Evolutionary conservation across 2,329 filamentous ascomycete genomes (phyloP).

Genomic region (Akanthomyces lecanii): DNA sequence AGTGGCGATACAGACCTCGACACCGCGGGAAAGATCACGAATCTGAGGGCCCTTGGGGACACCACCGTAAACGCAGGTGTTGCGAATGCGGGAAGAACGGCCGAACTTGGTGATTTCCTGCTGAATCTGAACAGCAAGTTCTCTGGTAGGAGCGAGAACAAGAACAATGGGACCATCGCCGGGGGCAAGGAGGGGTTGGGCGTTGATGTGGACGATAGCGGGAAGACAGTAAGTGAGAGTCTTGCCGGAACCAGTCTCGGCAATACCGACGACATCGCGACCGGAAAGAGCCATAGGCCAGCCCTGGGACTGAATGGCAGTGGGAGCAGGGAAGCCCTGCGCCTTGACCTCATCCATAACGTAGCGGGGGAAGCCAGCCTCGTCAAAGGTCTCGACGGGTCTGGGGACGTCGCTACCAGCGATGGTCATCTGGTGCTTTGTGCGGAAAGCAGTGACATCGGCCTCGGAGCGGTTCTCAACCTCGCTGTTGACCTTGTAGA

Average conservation of each 20-base stretch:
- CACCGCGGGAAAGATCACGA: slow-evolving; percentile 86
- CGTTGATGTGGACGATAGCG: slow-evolving; percentile 98
- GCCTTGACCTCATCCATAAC: slow-evolving; percentile 99
- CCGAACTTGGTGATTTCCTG: slow-evolving; percentile 98
- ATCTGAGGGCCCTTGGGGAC: slow-evolving; percentile 98
- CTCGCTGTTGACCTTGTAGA: slow-evolving; percentile 91
- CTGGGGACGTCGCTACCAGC: slow-evolving; percentile 79
- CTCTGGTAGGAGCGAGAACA: slow-evolving; percentile 92
- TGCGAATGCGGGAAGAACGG: slow-evolving; percentile 94
- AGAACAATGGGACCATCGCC: slow-evolving; percentile 96
- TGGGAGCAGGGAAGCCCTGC: slow-evolving; percentile 89
- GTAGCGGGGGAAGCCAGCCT: slow-evolving; percentile 94
- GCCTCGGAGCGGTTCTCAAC: slow-evolving; percentile 69
- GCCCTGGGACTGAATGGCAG: slow-evolving; percentile 94
- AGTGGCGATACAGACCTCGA: slow-evolving; percentile 97
- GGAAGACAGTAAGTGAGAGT: slow-evolving; percentile 97
- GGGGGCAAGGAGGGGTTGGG: slow-evolving; percentile 89
- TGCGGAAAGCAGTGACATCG: slow-evolving; percentile 86
- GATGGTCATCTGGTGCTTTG: slow-evolving; percentile 78
- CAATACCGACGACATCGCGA: slow-evolving; percentile 97
- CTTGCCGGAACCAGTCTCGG: slow-evolving; percentile 98
- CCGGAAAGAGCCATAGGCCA: slow-evolving; percentile 99
- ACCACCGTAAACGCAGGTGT: slow-evolving; percentile 98
- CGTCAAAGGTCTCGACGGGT: slow-evolving; percentile 94
- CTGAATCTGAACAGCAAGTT: slow-evolving; percentile 97